Evolutionary conservation across 148 eudicot species (phyloP), one percentile per base, ranked within the genome.

Genomic region (Arctostaphylos glauca): DNA sequence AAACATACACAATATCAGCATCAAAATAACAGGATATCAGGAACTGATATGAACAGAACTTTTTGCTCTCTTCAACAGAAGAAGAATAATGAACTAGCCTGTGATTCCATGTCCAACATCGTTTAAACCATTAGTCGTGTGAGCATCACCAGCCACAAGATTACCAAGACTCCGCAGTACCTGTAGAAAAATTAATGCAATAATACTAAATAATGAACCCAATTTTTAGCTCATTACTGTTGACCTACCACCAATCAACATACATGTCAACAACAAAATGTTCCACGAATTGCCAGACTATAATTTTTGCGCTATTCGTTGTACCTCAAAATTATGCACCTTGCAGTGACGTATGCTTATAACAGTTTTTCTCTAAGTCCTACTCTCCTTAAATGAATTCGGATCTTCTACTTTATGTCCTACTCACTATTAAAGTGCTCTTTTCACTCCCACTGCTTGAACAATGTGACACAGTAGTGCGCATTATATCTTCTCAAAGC

Each of bases 141-240:
- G 89, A 84, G 92, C 81, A 85, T 96, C 97, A 59, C 96, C 92
- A 77, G 99, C 99, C 79, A 96, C 95, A 79, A 96, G 92, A 91
- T 94, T 96, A 79, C 99, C 99, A 76, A 96, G 81, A 86, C 99
- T 91, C 80, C 99, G 88, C 78, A 94, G 86, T 76, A 96, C 94
- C 98, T 96, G 83, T 5, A 77, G 12, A 44, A 47, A 76, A 49
- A 68, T 66, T 14, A 43, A 1, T 16, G 12, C 58, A 31, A 64
- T 56, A 76, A 9, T 23, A 50, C 5, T n/a, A 54, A 54, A 49
- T 21, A 41, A 81, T 15, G 25, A 53, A 38, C 46, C 41, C 49
- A 80, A 31, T 25, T 80, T 47, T 67, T 49, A 58, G 53, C 14
- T 68, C 12, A 49, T 49, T 25, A 80, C 23, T 46, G 15, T 52